Conservation (phyloP, 208 protist genomes). For the Polymyxa betae region DNA sequence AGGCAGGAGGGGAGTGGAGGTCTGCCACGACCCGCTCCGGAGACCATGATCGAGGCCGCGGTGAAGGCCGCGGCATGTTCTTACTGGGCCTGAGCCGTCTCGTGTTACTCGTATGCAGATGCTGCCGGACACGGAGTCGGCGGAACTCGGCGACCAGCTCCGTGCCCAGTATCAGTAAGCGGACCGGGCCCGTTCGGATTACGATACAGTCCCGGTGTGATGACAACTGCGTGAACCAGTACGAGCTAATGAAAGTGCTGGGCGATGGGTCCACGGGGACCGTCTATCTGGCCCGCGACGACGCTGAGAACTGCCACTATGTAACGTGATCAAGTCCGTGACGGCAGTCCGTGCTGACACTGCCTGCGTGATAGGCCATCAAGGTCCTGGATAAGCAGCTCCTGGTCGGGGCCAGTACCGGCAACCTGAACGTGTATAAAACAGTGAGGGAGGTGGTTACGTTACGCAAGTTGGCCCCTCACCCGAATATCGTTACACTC, state of each 20-base stretch:
- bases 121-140: no score
- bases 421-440: slow-evolving; percentile 27
- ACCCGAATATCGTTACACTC: slow-evolving; percentile 38
- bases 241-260: neutral
- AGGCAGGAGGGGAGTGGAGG: no score
- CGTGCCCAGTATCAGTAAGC: neutral
- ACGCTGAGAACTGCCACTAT: neutral
- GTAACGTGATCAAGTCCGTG: neutral
- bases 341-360: neutral
- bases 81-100: no score
- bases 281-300: neutral
- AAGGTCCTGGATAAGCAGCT: neutral
- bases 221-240: slow-evolving; percentile 8
- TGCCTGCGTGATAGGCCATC: neutral
- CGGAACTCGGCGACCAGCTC: neutral
- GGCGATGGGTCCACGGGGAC: slow-evolving; percentile 21
- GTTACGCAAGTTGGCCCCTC: neutral
- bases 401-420: neutral
- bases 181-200: neutral
- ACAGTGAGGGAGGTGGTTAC: neutral
- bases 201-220: neutral
- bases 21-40: no score
- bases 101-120: no score
- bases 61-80: no score
- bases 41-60: no score